Conservation (phyloP, 2,329 filamentous ascomycete species). For the Xylariaceae sp. region DNA sequence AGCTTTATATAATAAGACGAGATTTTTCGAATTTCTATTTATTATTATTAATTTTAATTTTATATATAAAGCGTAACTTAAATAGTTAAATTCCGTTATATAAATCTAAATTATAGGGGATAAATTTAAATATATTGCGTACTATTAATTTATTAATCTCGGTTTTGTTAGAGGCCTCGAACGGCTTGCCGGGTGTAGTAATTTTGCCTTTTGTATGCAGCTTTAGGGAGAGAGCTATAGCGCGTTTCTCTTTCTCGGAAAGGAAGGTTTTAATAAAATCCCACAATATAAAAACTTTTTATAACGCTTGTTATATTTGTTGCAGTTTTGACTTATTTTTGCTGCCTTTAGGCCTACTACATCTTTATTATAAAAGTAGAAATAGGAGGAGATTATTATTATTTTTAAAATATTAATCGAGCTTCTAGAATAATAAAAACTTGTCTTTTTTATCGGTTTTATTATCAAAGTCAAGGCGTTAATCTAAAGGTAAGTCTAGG, state of each 20-base stretch:
- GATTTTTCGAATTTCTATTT: not conserved
- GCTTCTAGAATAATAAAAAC: no score
- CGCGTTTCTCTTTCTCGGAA: not conserved
- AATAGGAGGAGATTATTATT: no score
- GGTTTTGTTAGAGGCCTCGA: no score
- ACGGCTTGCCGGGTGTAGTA: not conserved
- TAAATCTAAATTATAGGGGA: not conserved
- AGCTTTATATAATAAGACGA: not conserved
- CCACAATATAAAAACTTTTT: not conserved
- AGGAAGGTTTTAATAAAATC: not conserved
- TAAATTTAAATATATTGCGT: not conserved
- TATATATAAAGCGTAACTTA: not conserved
- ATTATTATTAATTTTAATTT: not conserved
- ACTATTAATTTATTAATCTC: slow-evolving; percentile 1
- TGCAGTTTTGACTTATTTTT: not conserved
- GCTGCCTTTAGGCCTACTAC: not conserved
- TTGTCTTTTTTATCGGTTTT: no score
- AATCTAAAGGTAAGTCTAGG: not conserved
- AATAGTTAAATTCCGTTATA: not conserved
- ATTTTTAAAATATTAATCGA: no score
- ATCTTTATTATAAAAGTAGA: not conserved
- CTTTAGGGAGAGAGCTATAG: not conserved
- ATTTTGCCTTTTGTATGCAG: not conserved
- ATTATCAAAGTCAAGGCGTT: not conserved
- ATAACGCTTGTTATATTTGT: not conserved